Conservation (phyloP, 2,329 filamentous ascomycete genomes). For the Reticulascus tulasneorum region DNA sequence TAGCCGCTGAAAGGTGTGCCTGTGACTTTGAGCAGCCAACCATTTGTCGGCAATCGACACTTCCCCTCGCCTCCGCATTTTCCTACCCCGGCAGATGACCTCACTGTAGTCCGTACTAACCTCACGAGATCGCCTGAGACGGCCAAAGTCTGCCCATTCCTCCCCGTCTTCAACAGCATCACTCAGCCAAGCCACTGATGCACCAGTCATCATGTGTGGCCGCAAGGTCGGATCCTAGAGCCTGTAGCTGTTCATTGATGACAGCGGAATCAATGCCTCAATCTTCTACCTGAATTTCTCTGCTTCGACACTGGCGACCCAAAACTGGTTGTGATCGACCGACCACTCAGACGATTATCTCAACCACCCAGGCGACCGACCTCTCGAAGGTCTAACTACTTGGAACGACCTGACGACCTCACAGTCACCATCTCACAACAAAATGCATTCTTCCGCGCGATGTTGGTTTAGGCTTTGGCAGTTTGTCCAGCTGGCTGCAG, state of each 20-base stretch:
- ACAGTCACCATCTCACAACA: neutral
- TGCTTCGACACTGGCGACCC: too few species aligned
- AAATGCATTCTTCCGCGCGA: neutral
- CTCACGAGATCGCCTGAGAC: constrained; percentile 14
- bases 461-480: neutral
- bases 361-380: too few species aligned
- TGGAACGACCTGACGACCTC: too few species aligned
- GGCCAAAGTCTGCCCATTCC: constrained; percentile 11
- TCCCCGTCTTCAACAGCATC: constrained; percentile 1
- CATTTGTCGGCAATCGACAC: constrained; percentile 12
- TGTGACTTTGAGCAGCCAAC: too few species aligned
- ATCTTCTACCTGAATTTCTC: too few species aligned
- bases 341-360: too few species aligned
- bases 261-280: too few species aligned
- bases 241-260: too few species aligned
- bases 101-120: constrained; percentile 11
- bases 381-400: too few species aligned
- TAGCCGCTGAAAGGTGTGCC: too few species aligned
- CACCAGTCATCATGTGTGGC: constrained; percentile 10
- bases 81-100: constrained; percentile 7
- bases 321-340: too few species aligned
- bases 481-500: constrained; percentile 5
- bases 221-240: constrained; percentile 3
- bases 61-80: constrained; percentile 12
- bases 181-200: constrained; percentile 1